These are phyloP conservation scores for Tolypocladium cylindrosporum DNA, from an alignment of 2,329 filamentous ascomycete genomes.

Conservation along the genomic window DNA sequence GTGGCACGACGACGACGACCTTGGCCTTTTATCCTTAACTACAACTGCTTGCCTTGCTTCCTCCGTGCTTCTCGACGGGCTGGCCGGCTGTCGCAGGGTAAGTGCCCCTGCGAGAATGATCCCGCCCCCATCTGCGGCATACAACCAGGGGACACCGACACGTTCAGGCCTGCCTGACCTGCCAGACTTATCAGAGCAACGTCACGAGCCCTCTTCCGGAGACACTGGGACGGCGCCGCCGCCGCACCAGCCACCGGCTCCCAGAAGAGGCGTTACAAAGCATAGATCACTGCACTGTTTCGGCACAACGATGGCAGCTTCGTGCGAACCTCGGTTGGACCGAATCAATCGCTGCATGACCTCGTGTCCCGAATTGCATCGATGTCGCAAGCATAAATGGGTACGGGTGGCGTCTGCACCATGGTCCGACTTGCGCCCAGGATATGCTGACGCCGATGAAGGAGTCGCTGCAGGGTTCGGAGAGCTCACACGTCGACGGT, in stretches of 20 bases:
- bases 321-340: background rate
- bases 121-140: background rate
- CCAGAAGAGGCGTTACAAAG: background rate
- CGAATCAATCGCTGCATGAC: background rate
- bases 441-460: background rate
- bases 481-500: constrained; percentile 4
- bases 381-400: background rate
- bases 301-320: background rate
- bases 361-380: constrained; percentile 6
- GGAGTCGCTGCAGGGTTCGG: background rate
- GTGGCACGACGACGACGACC: background rate
- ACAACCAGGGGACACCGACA: background rate
- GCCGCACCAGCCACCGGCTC: background rate
- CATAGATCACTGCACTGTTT: background rate
- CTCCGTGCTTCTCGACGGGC: background rate
- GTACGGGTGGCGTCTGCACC: background rate
- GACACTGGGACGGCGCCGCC: background rate
- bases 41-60: background rate
- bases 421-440: background rate
- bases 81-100: background rate
- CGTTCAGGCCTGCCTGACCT: background rate
- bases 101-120: background rate
- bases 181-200: background rate
- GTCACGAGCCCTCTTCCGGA: background rate
- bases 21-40: background rate